Base-by-base conservation (phyloP, 768 basidiomycete genomes). In the Suillus lakei region DNA sequence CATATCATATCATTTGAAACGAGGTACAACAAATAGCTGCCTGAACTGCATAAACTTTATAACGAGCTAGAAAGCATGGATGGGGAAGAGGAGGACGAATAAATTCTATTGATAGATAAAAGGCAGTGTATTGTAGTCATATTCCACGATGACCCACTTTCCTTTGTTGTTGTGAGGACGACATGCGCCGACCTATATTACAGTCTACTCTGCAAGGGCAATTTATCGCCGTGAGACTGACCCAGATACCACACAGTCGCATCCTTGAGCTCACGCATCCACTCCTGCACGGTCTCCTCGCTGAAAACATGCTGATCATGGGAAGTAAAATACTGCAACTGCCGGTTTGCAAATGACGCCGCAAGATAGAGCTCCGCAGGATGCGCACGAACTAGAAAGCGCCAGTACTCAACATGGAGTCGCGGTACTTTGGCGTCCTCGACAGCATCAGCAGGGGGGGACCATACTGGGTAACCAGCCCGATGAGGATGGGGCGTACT, bases 11-110 rank as follows among this genome's bases (percentile, higher is more conserved):
- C 39, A 39, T 5, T 8, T 34, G 6, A 34, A 34, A 8, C 6
- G 34, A 34, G 34, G 15, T 39, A 16, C 39, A 5, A 6, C 6
- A 18, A 21, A 43, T 44, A 21, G 15, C 39, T 44, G 7, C 43
- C 93, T 0, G 95, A 94, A 4, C 76, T 96, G 66, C 91, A 95
- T 76, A 83, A 86, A 75, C 76, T 96, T 71, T 88, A 91, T 69
- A 81, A 83, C n/a, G 92, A 95, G 43, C 66, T 96, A 67, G 89
- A 91, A 70, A 83, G 78, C 32, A 83, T 93, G 0, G 92, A 93
- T 60, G 92, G 92, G 91, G 90, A 89, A 41, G 91, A 90, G 15
- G 86, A 76, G 12, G 82, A 79, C 3, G 81, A 78, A 12, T 53
- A 21, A 18, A 53, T 32, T 53, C 51, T 32, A 10, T 15, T 28